Evolutionary conservation across 2,329 filamentous ascomycete species (phyloP).

Genomic region (Xylaria sp.): DNA sequence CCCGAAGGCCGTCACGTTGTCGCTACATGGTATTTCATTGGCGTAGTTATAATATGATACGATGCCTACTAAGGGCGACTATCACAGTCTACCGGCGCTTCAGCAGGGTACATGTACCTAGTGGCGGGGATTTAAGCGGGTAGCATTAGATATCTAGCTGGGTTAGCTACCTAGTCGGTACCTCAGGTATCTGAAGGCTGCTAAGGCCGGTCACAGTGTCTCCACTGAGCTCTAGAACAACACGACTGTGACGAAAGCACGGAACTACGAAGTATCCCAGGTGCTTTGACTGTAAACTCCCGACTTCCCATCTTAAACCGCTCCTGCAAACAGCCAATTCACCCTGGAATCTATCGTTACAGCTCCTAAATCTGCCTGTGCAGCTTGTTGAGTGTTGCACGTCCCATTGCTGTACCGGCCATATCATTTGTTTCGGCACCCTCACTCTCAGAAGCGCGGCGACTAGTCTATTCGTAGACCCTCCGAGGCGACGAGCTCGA

Average conservation of each 20-base stretch:
- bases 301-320: neutral
- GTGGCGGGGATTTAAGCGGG: neutral
- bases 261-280: too few relatives aligned
- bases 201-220: too few relatives aligned
- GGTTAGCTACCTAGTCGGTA: too few relatives aligned
- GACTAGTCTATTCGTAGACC: neutral
- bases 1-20: neutral
- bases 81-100: too few relatives aligned
- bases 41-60: neutral
- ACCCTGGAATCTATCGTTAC: neutral
- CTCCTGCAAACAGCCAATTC: neutral
- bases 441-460: neutral
- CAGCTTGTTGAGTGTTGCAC: neutral
- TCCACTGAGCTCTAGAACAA: too few relatives aligned
- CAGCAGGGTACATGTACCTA: too few relatives aligned
- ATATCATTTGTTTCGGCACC: neutral
- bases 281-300: neutral
- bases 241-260: too few relatives aligned
- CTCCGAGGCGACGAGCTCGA: conserved; percentile 1
- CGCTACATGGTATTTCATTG: neutral
- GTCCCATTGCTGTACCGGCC: neutral
- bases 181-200: neutral
- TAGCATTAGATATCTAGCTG: neutral
- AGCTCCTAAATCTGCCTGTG: neutral
- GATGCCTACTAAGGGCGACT: neutral